These are phyloP conservation scores for Neonectria ditissima DNA, from an alignment of 2,329 filamentous ascomycete genomes.

Conservation along the genomic window DNA sequence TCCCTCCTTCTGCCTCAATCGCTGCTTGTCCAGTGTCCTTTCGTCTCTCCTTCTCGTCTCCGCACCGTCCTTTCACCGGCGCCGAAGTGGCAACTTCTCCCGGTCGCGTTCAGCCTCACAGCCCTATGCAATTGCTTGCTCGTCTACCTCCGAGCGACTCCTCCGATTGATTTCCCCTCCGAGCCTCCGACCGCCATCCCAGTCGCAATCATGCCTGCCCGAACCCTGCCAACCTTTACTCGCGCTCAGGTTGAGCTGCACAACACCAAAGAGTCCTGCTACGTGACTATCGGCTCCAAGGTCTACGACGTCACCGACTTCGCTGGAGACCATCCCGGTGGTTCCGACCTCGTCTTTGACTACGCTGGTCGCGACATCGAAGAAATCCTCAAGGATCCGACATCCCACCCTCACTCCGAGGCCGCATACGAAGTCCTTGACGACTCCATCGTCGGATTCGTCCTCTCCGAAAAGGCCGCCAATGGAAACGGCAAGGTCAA, in stretches of 20 bases:
- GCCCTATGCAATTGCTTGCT: slow-evolving; percentile 22
- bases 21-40: slow-evolving; percentile 14
- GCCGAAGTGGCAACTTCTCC: slow-evolving; percentile 18
- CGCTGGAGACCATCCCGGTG: slow-evolving; percentile 89
- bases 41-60: slow-evolving; percentile 9
- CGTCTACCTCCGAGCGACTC: slow-evolving; percentile 19
- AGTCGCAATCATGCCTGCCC: slow-evolving; percentile 74
- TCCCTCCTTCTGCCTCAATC: slow-evolving; percentile 24
- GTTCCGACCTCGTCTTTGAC: slow-evolving; percentile 86
- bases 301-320: slow-evolving; percentile 98
- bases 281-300: slow-evolving; percentile 88
- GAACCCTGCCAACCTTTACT: slow-evolving; percentile 85
- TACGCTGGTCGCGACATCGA: slow-evolving; percentile 90
- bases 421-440: slow-evolving; percentile 96
- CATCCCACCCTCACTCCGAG: slow-evolving; percentile 88
- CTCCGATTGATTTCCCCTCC: slow-evolving; percentile 26
- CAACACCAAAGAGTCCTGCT: slow-evolving; percentile 86
- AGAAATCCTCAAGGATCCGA: slow-evolving; percentile 83
- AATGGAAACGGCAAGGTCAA: slow-evolving; percentile 48
- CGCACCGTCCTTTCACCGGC: slow-evolving; percentile 2
- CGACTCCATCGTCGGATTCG: slow-evolving; percentile 85
- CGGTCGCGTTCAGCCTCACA: slow-evolving; percentile 25
- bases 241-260: slow-evolving; percentile 84
- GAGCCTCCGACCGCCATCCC: slow-evolving; percentile 21
- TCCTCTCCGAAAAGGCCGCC: slow-evolving; percentile 70